A percentile compares a stretch with the other conserved stretches of the same genome.
Conservation (phyloP, 768 basidiomycete genomes). For the Neoboletus subvelutipes region DNA sequence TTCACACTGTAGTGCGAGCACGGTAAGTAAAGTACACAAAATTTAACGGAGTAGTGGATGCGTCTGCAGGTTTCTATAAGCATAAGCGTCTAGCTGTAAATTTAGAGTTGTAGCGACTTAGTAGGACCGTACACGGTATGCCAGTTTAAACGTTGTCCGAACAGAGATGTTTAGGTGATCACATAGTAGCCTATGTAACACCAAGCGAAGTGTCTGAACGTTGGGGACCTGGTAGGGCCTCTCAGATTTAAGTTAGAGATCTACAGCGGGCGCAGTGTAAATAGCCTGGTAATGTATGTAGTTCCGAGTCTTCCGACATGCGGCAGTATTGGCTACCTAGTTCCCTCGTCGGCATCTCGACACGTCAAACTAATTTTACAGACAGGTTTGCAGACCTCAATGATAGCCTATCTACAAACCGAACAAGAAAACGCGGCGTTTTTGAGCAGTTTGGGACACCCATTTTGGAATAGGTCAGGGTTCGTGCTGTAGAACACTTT, state of each 20-base stretch:
- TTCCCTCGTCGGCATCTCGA: neutral
- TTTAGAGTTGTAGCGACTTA: neutral
- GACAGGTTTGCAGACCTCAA: neutral
- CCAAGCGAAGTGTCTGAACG: neutral
- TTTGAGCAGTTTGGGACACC: too few relatives aligned
- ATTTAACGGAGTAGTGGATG: neutral
- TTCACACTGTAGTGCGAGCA: neutral
- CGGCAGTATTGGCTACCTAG: neutral
- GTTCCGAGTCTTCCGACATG: neutral
- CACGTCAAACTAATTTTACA: neutral
- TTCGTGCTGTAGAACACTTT: too few relatives aligned
- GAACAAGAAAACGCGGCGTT: too few relatives aligned
- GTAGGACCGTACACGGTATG: too few relatives aligned
- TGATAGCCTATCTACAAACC: too few relatives aligned
- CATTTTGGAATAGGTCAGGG: too few relatives aligned
- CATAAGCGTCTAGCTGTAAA: neutral
- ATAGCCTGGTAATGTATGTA: neutral
- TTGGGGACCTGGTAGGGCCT: too few relatives aligned
- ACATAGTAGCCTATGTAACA: too few relatives aligned
- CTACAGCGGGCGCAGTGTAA: too few relatives aligned
- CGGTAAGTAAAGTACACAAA: neutral
- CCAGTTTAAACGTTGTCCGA: neutral
- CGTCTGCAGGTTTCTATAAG: neutral
- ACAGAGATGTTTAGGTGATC: neutral
- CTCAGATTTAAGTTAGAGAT: neutral